Evolutionary conservation across 2,329 filamentous ascomycete species (phyloP), one percentile per base, ranked within the genome.

Genomic region (Sporothrix protearum): DNA sequence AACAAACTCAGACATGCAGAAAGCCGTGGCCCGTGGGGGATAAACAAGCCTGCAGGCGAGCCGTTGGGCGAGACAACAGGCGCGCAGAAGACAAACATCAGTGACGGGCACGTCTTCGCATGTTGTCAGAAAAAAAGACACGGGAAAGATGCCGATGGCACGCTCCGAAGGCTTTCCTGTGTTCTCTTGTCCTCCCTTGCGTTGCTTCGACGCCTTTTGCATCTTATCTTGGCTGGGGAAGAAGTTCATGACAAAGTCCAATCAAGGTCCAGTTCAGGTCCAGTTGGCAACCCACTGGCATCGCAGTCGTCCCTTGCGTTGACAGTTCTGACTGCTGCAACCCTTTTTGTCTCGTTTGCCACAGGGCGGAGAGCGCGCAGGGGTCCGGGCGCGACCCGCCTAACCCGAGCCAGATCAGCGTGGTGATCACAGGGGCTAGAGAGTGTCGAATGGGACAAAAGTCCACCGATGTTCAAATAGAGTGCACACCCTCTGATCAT

Each of bases 401-500:
- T 68, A 68, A 30, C 66, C 66, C 66, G 66, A 68, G 66, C 49
- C 66, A 49, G 66, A 68, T 68, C 66, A 67, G 63, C 63, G 63
- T 67, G 63, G 22, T 4, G 33, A 57, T 33, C 55, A 36, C 10
- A 59, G 16, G 55, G 3, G 22, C 12, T 4, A 51, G n/a, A 22
- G n/a, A 16, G 12, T 55, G 10, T 5, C 51, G 12, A 6, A 42
- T 8, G 12, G 39, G 10, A 42, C 2, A 55, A 30, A 55, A 28
- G 51, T 3, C 51, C 51, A 30, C 8, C 51, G 10, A 16, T 14
- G 12, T 28, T 2, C n/a, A 53, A 47, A 14, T 47, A 14, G 14
- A 47, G n/a, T 64, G 30, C 25, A 64, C 39, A 47, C 33, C 57
- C 57, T 49, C 63, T 33, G 63, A 66, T 66, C 63, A 49, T 39